These are phyloP conservation scores for Syncephalastrum monosporum DNA, from an alignment of 371 early-diverging fungal species.

Conservation along the genomic window DNA sequence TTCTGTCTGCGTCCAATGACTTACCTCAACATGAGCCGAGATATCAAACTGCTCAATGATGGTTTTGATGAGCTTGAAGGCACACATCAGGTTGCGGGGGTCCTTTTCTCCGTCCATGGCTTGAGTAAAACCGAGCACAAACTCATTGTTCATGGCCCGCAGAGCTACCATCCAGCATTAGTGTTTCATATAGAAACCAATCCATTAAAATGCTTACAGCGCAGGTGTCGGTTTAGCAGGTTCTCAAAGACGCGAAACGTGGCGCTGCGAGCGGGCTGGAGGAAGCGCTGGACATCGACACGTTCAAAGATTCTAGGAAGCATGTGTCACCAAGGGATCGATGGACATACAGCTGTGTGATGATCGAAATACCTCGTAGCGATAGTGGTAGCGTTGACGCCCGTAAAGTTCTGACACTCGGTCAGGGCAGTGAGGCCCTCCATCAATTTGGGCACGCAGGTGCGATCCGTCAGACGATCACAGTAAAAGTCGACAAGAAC, in stretches of 20 bases:
- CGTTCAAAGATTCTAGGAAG: conserved; percentile 46
- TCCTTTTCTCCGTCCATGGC: conserved; percentile 98
- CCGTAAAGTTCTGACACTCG: conserved; percentile 57
- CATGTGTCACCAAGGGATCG: not conserved
- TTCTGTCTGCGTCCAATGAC: not conserved
- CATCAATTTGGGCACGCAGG: conserved; percentile 69
- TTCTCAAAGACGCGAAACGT: conserved; percentile 47
- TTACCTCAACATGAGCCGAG: conserved; percentile 70
- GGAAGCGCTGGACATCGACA: conserved; percentile 63
- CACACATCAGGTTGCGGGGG: conserved; percentile 88
- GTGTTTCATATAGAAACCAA: too few relatives aligned
- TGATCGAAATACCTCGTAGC: conserved; percentile 45
- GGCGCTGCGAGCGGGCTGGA: conserved; percentile 51
- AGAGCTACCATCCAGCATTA: conserved; percentile 20
- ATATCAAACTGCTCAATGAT: conserved; percentile 77
- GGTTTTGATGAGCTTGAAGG: conserved; percentile 71
- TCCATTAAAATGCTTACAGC: too few relatives aligned
- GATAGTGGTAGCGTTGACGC: conserved; percentile 54
- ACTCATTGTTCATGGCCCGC: conserved; percentile 55
- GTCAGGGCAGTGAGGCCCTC: conserved; percentile 66
- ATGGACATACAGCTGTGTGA: not conserved
- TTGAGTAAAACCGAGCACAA: conserved; percentile 84
- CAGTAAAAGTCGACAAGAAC: conserved; percentile 78
- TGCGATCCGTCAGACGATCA: conserved; percentile 71
- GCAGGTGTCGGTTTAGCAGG: conserved; percentile 32